Percentiles rank a stretch among this genome's conserved stretches.
These are phyloP conservation scores for Nicotiana otophora DNA, from an alignment of 257 asterid species.

Conservation along the genomic window DNA sequence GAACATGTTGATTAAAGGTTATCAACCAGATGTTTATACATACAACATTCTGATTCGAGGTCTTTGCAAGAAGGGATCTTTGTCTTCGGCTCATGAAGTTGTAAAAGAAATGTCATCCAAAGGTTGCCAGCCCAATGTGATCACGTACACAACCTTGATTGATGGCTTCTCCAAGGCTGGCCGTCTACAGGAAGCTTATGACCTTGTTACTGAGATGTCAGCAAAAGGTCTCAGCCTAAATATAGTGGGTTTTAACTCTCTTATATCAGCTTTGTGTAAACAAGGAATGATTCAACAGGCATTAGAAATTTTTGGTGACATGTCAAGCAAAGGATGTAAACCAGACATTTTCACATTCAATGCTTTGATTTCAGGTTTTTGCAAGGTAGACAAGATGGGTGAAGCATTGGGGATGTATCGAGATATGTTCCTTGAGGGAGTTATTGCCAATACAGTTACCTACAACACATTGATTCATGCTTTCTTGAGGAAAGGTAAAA, in stretches of 20 bases:
- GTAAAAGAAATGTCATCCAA: slow-evolving; percentile 42
- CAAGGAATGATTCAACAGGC: slow-evolving; percentile 56
- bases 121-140: slow-evolving; percentile 54
- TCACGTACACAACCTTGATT: slow-evolving; percentile 74
- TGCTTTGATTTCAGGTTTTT: slow-evolving; percentile 66
- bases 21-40: slow-evolving; percentile 67
- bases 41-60: slow-evolving; percentile 72
- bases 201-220: slow-evolving; percentile 55
- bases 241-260: slow-evolving; percentile 71
- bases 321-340: slow-evolving; percentile 56
- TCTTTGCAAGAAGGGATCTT: slow-evolving; percentile 60
- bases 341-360: slow-evolving; percentile 67
- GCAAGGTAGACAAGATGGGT: slow-evolving; percentile 48
- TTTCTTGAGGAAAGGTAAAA: slow-evolving; percentile 43
- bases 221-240: slow-evolving; percentile 49
- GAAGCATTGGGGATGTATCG: slow-evolving; percentile 60
- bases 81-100: slow-evolving; percentile 53
- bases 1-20: slow-evolving; percentile 35
- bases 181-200: slow-evolving; percentile 55
- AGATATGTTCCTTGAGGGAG: slow-evolving; percentile 75
- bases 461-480: slow-evolving; percentile 75
- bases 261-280: slow-evolving; percentile 72
- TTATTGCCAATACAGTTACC: slow-evolving; percentile 73
- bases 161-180: slow-evolving; percentile 69
- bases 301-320: slow-evolving; percentile 34